These are phyloP conservation scores for Hordeum vulgare DNA, from an alignment of 176 grass and related monocot genomes.

Conservation along the genomic window MorexV3_pseudomolecules_assembly NC_058524.1:92977816-92978315, in stretches of 20 bases:
- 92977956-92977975: not conserved
- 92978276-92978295: not conserved
- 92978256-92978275: not conserved
- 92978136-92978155: not conserved
- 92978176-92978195: not conserved
- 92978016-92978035: not conserved
- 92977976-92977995: not conserved
- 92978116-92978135: not conserved
- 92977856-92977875: constrained; percentile 76
- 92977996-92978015: not conserved
- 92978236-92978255: not conserved
- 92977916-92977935: not conserved
- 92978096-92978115: not conserved
- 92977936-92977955: not conserved
- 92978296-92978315: not conserved
- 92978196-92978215: not conserved
- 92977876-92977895: constrained; percentile 59
- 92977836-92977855: constrained; percentile 33
- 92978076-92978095: not conserved
- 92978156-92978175: not conserved
- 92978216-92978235: not conserved
- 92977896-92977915: constrained; percentile 18
- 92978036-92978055: not conserved
- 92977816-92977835: constrained; percentile 41
- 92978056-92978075: not conserved